These are phyloP conservation scores for Pseudocercospora fuligena DNA, from an alignment of 2,329 filamentous ascomycete genomes.

Conservation along the genomic window DNA sequence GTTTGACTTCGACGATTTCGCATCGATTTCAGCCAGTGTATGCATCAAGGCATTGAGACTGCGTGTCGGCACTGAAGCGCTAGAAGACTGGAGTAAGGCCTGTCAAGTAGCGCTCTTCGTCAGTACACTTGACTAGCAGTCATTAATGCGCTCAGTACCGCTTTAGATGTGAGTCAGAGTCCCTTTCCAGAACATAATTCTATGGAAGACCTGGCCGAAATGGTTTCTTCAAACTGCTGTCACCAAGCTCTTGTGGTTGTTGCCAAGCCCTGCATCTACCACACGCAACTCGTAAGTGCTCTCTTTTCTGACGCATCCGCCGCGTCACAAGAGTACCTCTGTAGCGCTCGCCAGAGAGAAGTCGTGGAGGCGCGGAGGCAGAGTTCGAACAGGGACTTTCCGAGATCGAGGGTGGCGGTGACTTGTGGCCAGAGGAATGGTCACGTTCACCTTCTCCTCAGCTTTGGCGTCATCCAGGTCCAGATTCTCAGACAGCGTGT, in stretches of 20 bases:
- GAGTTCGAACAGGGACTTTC: not conserved
- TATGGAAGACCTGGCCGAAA: too few relatives aligned
- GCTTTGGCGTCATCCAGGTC: not conserved
- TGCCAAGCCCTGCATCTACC: not conserved
- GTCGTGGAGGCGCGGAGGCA: constrained; percentile 1
- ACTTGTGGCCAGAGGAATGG: not conserved
- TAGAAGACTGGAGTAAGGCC: not conserved
- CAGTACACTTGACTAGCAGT: not conserved
- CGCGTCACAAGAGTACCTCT: not conserved
- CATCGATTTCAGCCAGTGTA: not conserved
- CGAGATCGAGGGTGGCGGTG: not conserved
- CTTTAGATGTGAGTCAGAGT: not conserved
- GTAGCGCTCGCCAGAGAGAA: not conserved
- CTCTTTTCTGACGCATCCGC: not conserved
- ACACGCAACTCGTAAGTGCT: not conserved
- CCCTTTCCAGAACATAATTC: not conserved
- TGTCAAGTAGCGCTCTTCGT: not conserved
- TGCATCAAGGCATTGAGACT: not conserved
- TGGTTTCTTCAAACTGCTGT: too few relatives aligned
- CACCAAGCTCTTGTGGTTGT: not conserved
- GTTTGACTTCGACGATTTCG: not conserved
- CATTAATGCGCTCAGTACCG: not conserved
- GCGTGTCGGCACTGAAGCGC: not conserved
- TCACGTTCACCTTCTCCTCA: not conserved
- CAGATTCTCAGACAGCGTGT: not conserved